Conservation (phyloP, 2,329 filamentous ascomycete genomes). For the Cadophora sp. region DNA sequence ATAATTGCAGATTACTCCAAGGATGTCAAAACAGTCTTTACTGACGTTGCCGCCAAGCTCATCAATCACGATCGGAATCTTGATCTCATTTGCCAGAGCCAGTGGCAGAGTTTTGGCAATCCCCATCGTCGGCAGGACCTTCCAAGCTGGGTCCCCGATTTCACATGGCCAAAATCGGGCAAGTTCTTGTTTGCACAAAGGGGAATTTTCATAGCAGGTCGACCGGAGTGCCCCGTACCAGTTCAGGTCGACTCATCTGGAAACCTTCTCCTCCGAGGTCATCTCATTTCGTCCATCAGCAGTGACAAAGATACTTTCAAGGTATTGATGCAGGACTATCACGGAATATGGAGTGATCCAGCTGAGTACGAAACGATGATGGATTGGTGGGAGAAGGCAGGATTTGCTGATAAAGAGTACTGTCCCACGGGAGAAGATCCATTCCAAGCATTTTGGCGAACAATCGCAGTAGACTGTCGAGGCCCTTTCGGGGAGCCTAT, state of each 20-base stretch:
- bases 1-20: background rate
- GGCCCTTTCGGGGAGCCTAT: background rate
- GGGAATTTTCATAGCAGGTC: background rate
- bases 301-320: background rate
- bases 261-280: background rate
- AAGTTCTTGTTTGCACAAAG: slow-evolving; percentile 4
- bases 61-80: background rate
- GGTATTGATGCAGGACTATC: background rate
- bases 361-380: background rate
- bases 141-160: slow-evolving; percentile 2
- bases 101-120: slow-evolving; percentile 1
- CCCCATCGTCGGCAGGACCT: background rate
- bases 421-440: background rate
- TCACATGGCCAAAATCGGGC: background rate
- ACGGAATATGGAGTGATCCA: background rate
- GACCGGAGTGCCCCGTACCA: background rate
- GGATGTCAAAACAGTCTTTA: slow-evolving; percentile 1
- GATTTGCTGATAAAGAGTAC: background rate
- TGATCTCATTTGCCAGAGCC: slow-evolving; percentile 10
- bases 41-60: background rate
- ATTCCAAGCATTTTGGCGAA: slow-evolving; percentile 8
- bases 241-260: background rate
- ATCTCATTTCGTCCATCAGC: background rate
- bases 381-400: background rate
- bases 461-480: background rate